phyloP scores from a whole-genome alignment of 2,329 filamentous ascomycete genomes.

The Hymenotorrendiella dingleyae region DNA sequence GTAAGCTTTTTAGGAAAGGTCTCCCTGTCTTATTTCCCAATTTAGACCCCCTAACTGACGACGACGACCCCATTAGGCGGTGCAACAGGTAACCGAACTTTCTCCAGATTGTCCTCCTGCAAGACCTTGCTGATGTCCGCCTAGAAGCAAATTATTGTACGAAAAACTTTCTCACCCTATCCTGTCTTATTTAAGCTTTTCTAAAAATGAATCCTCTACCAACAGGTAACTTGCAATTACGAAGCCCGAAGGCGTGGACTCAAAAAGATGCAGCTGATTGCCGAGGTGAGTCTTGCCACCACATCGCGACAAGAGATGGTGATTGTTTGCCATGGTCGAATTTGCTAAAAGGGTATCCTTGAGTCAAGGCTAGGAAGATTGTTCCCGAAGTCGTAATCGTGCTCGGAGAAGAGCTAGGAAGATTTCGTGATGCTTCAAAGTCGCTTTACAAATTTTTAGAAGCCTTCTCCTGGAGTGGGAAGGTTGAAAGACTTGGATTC shows the following conservation, averaged over 20 bases:
- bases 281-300: too few species aligned
- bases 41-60: slow-evolving; percentile 4
- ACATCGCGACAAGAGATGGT: too few species aligned
- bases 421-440: slow-evolving; percentile 84
- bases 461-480: slow-evolving; percentile 69
- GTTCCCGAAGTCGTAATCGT: slow-evolving; percentile 84
- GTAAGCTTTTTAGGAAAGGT: too few species aligned
- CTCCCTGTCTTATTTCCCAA: not conserved
- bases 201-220: too few species aligned
- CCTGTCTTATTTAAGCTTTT: too few species aligned
- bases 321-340: too few species aligned
- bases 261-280: slow-evolving; percentile 78
- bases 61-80: slow-evolving; percentile 20
- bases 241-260: slow-evolving; percentile 70
- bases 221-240: slow-evolving; percentile 80
- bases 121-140: not conserved
- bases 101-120: not conserved
- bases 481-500: slow-evolving; percentile 77
- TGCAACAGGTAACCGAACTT: slow-evolving; percentile 27
- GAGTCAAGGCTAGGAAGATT: slow-evolving; percentile 64
- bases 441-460: slow-evolving; percentile 67
- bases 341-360: too few species aligned
- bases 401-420: slow-evolving; percentile 78
- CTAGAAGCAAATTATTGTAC: slow-evolving; percentile 72
- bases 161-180: not conserved